phyloP scores from a whole-genome alignment of 805 yeast genomes.

The Starmerella sp. region DNA sequence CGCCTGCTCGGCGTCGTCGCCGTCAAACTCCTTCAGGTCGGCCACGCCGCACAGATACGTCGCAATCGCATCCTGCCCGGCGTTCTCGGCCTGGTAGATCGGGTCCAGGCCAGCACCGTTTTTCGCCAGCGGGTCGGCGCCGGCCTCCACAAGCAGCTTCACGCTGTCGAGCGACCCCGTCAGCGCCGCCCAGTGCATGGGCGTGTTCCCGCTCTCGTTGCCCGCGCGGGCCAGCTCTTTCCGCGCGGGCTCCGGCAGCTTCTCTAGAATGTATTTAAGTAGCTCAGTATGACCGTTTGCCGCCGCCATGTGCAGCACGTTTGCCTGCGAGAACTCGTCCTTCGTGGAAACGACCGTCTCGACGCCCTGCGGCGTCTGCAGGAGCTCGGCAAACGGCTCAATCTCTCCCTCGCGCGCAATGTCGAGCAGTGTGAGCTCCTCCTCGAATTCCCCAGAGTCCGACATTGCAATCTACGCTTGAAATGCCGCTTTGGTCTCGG shows the following conservation, averaged over 20 bases:
- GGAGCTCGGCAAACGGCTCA: slow-evolving; percentile 58
- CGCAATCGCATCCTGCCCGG: slow-evolving; percentile 63
- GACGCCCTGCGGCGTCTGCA: slow-evolving; percentile 35
- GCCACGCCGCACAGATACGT: slow-evolving; percentile 63
- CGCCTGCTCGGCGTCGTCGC: not conserved
- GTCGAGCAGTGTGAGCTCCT: slow-evolving; percentile 45
- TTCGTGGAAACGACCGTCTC: slow-evolving; percentile 39
- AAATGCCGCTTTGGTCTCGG: not conserved
- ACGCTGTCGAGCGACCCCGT: slow-evolving; percentile 74
- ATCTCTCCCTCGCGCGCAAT: slow-evolving; percentile 75
- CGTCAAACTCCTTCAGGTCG: slow-evolving; percentile 30
- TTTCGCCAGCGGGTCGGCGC: slow-evolving; percentile 71
- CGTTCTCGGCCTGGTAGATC: slow-evolving; percentile 79
- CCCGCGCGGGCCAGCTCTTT: slow-evolving; percentile 37
- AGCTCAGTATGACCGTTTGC: slow-evolving; percentile 82
- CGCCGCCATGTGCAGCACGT: slow-evolving; percentile 89
- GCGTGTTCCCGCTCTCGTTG: slow-evolving; percentile 83
- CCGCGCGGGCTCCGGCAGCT: slow-evolving; percentile 31
- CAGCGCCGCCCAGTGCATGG: slow-evolving; percentile 91
- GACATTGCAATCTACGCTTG: slow-evolving; percentile 1
- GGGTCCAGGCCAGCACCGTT: slow-evolving; percentile 72
- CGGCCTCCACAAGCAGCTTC: slow-evolving; percentile 56
- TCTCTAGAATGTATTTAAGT: slow-evolving; percentile 45
- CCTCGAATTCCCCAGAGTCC: slow-evolving; percentile 1
- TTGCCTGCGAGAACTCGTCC: slow-evolving; percentile 55